Evolutionary conservation across 2,329 filamentous ascomycete species (phyloP).

Genomic region (Hypoxylon sp.): DNA sequence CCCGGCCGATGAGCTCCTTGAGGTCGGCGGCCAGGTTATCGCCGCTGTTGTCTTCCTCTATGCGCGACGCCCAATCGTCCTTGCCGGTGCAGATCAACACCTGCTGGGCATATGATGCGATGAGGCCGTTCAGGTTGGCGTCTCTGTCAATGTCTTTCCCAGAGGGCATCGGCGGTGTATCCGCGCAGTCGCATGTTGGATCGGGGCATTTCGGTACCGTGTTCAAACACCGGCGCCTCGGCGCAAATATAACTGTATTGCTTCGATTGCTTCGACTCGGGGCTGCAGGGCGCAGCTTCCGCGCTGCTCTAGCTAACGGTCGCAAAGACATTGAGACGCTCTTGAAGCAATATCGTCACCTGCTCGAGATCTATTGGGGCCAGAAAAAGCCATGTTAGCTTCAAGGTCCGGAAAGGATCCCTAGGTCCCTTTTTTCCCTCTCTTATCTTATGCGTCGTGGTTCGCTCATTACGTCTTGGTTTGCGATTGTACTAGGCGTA

Average conservation of each 20-base stretch:
- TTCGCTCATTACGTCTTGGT: conserved; percentile 28
- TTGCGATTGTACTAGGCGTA: conserved; percentile 25
- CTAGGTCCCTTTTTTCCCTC: conserved; percentile 9
- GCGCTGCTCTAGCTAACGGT: conserved; percentile 34
- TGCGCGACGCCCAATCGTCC: conserved; percentile 82
- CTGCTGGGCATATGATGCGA: conserved; percentile 83
- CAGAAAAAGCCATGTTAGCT: conserved; percentile 32
- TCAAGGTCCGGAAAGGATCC: conserved; percentile 5
- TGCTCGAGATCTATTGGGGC: conserved; percentile 19
- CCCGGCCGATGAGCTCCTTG: conserved; percentile 75
- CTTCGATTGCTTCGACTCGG: conserved; percentile 11
- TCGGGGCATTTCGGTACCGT: conserved; percentile 73
- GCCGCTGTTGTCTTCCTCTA: conserved; percentile 81
- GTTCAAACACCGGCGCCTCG: conserved; percentile 39
- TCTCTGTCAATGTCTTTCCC: conserved; percentile 80
- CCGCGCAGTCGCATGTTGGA: conserved; percentile 80
- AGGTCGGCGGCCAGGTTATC: conserved; percentile 77
- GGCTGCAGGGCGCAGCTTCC: conserved; percentile 18
- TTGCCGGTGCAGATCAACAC: conserved; percentile 85
- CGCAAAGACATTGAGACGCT: conserved; percentile 42
- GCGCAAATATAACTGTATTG: neutral
- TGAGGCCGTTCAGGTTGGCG: conserved; percentile 78
- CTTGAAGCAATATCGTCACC: conserved; percentile 24
- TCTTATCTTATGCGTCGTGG: conserved; percentile 11
- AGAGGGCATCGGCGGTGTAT: conserved; percentile 71